Evolutionary conservation across 495 filamentous ascomycete species (phyloP).

Genomic region (Lasiosphaeria hispida): DNA sequence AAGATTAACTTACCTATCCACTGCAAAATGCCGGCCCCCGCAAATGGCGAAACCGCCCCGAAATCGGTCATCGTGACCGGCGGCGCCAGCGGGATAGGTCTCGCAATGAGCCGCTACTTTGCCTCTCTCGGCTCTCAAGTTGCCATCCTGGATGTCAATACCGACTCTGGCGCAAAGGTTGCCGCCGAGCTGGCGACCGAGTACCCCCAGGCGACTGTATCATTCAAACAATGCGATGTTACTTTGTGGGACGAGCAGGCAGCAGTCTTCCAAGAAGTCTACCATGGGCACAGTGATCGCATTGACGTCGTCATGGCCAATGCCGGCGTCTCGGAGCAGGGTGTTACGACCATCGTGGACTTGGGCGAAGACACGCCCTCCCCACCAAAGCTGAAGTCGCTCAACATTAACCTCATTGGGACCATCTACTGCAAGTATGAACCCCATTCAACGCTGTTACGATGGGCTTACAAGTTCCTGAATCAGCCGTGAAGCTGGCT

Average conservation of each 20-base stretch:
- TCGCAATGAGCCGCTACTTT: constrained; percentile 48
- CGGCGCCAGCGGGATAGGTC: constrained; percentile 55
- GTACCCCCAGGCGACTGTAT: constrained; percentile 35
- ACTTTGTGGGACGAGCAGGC: constrained; percentile 50
- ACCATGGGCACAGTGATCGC: constrained; percentile 29
- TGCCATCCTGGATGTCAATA: constrained; percentile 53
- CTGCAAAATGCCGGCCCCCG: not conserved
- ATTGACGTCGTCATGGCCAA: constrained; percentile 57
- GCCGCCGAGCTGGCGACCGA: constrained; percentile 34
- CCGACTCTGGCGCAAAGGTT: constrained; percentile 28
- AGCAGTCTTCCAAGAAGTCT: constrained; percentile 42
- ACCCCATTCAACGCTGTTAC: not conserved
- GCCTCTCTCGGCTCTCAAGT: constrained; percentile 44
- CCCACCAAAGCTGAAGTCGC: constrained; percentile 39
- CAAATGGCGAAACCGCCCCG: too few species aligned
- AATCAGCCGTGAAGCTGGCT: constrained; percentile 47
- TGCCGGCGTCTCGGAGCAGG: constrained; percentile 52
- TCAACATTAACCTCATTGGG: constrained; percentile 51
- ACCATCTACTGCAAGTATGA: constrained; percentile 47
- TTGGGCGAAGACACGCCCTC: constrained; percentile 36
- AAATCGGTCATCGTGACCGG: constrained; percentile 43
- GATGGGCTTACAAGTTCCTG: not conserved
- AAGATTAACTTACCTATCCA: too few species aligned
- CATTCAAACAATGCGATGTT: constrained; percentile 48
- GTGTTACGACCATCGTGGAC: constrained; percentile 29